phyloP scores from a whole-genome alignment of 176 grass and related monocot species.

The Bolboschoenus planiculmis region DNA sequence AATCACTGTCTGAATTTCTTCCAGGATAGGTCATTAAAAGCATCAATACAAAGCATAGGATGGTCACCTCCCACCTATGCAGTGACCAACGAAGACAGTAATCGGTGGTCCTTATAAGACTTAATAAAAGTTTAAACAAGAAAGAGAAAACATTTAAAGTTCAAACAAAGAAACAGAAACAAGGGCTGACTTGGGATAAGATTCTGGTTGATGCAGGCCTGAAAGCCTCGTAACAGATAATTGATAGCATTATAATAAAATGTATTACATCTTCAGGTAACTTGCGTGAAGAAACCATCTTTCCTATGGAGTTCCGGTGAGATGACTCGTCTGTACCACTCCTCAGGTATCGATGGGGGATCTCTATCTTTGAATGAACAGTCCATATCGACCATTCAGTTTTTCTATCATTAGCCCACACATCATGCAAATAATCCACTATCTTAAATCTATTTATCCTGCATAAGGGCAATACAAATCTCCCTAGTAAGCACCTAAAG shows the following conservation, averaged over 20 bases:
- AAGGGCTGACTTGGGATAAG: neutral
- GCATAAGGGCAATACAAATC: slow-evolving; percentile 1
- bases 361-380: slow-evolving; percentile 86
- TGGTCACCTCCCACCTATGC: neutral
- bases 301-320: slow-evolving; percentile 58
- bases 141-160: neutral
- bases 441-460: slow-evolving; percentile 76
- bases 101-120: too few species aligned
- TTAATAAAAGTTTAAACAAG: neutral
- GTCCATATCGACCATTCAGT: slow-evolving; percentile 95
- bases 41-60: neutral
- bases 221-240: neutral
- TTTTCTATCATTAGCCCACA: slow-evolving; percentile 68
- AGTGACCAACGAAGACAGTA: neutral
- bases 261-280: slow-evolving; percentile 54
- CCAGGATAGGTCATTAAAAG: neutral
- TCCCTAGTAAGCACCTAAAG: neutral
- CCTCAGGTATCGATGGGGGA: slow-evolving; percentile 63
- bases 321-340: slow-evolving; percentile 52
- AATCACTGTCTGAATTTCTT: neutral
- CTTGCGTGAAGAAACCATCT: slow-evolving; percentile 47
- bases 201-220: neutral
- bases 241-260: neutral
- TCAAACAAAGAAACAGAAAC: slow-evolving; percentile 1
- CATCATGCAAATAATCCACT: slow-evolving; percentile 60